Evolutionary conservation across 2,329 filamentous ascomycete genomes (phyloP), one percentile per base, ranked within the genome.

Genomic region (Exophiala mesophila): DNA sequence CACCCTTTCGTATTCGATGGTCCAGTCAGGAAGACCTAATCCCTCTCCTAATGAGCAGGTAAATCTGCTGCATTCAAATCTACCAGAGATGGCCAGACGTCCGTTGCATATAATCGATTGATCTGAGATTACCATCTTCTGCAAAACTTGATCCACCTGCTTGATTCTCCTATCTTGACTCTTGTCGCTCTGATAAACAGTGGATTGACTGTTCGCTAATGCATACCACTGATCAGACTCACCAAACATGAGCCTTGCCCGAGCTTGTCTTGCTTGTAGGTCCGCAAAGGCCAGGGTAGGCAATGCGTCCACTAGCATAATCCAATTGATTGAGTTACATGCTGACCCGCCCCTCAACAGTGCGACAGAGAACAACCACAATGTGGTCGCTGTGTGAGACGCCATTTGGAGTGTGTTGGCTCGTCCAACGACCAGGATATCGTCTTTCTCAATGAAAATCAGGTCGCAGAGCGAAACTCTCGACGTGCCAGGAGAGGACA

Each of bases 261-360:
- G 38, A n/a, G 17, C 44, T n/a, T 46, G 44, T 28, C 16, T 43
- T n/a, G 31, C 30, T 13, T 46, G 44, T 31, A 46, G 44, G 34
- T 24, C 24, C 8, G 39, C 44, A 38, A 43, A 43, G 29, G 32
- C 38, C 18, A 46, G 28, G 39, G 44, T 46, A 38, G 12, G 31
- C 12, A 10, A 32, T 28, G 10, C 26, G 6, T 20, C 24, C 16
- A 4, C 36, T 15, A 34, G 12, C 23, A 26, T 12, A 20, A 16
- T 36, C 20, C 15, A 5, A 34, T 34, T 19, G 9, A 41, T 7
- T n/a, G 7, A 8, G 13, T 13, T 7, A 36, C 32, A 5, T 5
- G 20, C 20, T 38, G 12, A 26, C 23, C 23, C 23, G n/a, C n/a
- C n/a, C 12, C 12, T 26, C 6, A 12, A 6, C 24, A 46, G 44